Conservation (phyloP, 106 monocot genomes). For the Dendrobium officinale region DNA sequence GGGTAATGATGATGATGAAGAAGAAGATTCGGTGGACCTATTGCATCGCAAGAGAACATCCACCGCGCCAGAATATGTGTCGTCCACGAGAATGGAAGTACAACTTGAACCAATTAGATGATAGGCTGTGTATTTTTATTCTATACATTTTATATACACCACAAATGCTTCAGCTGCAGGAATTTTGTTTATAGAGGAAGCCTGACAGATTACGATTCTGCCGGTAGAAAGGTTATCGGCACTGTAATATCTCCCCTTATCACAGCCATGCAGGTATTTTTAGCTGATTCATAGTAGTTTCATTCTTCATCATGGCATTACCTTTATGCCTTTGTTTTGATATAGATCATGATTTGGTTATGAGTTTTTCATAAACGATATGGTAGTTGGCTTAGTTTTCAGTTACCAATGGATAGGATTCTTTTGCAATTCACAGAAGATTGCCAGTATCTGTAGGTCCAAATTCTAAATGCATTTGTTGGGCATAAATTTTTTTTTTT, state of each 20-base stretch:
- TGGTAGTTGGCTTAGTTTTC: background rate
- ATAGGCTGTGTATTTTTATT: conserved; percentile 24
- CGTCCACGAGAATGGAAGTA: conserved; percentile 69
- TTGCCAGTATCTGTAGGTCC: background rate
- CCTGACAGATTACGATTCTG: background rate
- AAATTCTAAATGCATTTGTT: background rate
- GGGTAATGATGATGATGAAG: conserved; percentile 56
- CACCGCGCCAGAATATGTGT: conserved; percentile 27
- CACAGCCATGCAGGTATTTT: background rate
- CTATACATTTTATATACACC: background rate
- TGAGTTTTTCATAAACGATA: background rate
- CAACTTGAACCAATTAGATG: conserved; percentile 79
- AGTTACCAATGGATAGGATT: background rate
- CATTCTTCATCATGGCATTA: background rate
- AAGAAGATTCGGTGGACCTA: conserved; percentile 81
- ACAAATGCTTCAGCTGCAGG: conserved; percentile 5
- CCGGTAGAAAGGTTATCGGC: background rate
- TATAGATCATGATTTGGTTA: background rate
- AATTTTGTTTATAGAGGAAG: conserved; percentile 11
- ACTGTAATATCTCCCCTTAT: background rate
- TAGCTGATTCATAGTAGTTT: background rate
- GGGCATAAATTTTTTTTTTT: background rate
- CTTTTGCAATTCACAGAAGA: background rate
- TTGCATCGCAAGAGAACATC: conserved; percentile 41
- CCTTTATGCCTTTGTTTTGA: background rate